A percentile compares a stretch with the other conserved stretches of the same genome.
Evolutionary conservation across 1,284 basidiomycete genomes (phyloP).

Genomic region (Anthracocystis panici-leucophaei): DNA sequence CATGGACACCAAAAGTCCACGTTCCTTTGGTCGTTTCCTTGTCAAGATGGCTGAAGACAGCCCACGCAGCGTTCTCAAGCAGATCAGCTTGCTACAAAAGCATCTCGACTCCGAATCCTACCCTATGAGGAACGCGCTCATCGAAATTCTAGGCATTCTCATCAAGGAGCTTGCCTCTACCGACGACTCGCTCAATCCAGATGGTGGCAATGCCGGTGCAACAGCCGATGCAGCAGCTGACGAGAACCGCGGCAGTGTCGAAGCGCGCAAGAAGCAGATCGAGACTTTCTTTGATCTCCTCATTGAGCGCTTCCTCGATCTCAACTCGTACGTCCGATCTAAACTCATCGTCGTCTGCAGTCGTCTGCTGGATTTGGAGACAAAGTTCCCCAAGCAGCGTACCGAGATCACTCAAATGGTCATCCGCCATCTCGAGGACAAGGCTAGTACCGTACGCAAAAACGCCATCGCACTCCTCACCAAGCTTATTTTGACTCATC

Average conservation of each 20-base stretch:
- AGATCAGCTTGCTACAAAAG: constrained; percentile 83
- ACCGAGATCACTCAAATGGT: constrained; percentile 81
- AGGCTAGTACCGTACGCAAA: constrained; percentile 87
- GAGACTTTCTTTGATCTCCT: constrained; percentile 85
- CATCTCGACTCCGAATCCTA: constrained; percentile 97
- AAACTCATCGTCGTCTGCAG: constrained; percentile 85
- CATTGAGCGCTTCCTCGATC: constrained; percentile 86
- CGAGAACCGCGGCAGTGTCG: constrained; percentile 59
- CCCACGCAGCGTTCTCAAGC: constrained; percentile 89
- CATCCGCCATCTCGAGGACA: constrained; percentile 87
- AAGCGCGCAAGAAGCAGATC: constrained; percentile 83
- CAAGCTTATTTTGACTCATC: constrained; percentile 86
- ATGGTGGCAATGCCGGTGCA: constrained; percentile 16
- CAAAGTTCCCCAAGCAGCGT: constrained; percentile 89
- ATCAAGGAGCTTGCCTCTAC: constrained; percentile 70
- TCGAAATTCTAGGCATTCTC: constrained; percentile 68
- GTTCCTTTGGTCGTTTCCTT: constrained; percentile 87
- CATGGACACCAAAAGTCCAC: constrained; percentile 87
- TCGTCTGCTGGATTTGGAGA: constrained; percentile 78
- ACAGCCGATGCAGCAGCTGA: constrained; percentile 37
- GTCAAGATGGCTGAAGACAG: constrained; percentile 83
- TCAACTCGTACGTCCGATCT: constrained; percentile 89
- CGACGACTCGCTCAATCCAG: constrained; percentile 54
- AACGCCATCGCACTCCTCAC: constrained; percentile 83
- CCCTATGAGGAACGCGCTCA: constrained; percentile 81